These are phyloP conservation scores for Trichoderma polysporum DNA, from an alignment of 2,329 filamentous ascomycete genomes.

Conservation along the genomic window DNA sequence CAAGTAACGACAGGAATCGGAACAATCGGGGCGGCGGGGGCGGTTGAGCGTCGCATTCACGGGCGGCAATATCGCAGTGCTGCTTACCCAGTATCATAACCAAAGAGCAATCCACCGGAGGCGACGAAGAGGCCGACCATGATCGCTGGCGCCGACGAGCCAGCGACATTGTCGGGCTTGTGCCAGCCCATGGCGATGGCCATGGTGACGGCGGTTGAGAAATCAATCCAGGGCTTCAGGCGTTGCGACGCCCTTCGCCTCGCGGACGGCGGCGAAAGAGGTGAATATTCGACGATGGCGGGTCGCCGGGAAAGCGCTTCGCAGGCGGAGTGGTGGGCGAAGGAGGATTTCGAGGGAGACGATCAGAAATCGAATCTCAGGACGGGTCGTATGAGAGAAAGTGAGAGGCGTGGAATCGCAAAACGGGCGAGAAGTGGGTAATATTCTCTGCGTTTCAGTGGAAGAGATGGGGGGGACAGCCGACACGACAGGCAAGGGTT, in stretches of 20 bases:
- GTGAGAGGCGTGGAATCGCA: constrained; percentile 17
- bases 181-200: constrained; percentile 68
- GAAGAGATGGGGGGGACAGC: constrained; percentile 9
- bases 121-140: constrained; percentile 72
- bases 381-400: constrained; percentile 7
- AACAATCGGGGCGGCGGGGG: background rate
- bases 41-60: constrained; percentile 8
- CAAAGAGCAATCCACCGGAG: constrained; percentile 67
- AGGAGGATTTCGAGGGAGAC: background rate
- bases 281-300: background rate
- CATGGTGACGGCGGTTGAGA: constrained; percentile 53
- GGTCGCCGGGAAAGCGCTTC: constrained; percentile 6
- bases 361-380: background rate
- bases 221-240: constrained; percentile 49
- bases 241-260: constrained; percentile 25
- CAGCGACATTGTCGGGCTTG: constrained; percentile 73
- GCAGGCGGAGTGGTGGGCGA: constrained; percentile 1
- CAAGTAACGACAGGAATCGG: background rate
- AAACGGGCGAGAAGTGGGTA: constrained; percentile 22
- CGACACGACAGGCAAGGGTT: constrained; percentile 6
- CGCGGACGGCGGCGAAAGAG: constrained; percentile 9
- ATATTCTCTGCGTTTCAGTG: constrained; percentile 21
- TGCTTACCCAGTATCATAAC: constrained; percentile 67
- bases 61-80: background rate
- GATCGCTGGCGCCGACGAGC: constrained; percentile 69